Evolutionary conservation across 2,329 filamentous ascomycete species (phyloP), one percentile per base, ranked within the genome.

Genomic region (Fusarium sp.): DNA sequence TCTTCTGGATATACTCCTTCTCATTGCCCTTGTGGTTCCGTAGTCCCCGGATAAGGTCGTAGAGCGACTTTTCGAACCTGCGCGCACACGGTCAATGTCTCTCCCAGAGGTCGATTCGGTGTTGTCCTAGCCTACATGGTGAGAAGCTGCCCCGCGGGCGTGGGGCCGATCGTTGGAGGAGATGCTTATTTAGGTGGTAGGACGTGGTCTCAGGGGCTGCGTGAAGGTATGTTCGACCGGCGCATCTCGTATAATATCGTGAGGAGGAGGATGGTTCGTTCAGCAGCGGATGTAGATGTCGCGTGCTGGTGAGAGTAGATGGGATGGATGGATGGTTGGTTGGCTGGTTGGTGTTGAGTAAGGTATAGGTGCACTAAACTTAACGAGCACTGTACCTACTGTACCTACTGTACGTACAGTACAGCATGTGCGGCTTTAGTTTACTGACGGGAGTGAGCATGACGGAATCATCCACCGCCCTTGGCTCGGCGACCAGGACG

Each of bases 21-120:
- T 99, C 96, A 79, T 92, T 93, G 77, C 95, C 95, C 83, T 97
- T 98, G 85, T 98, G 95, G 81, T 95, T 96, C 75, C 96, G 92
- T 80, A 99, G 86, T 78, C 96, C 96, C 83, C 95, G 90, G 78
- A 99, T 99, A 86, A 99, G 95, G 90, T 98, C 95, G 84, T 98
- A 97, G 25, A 99, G 90, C 45, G 96, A 98, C 84, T 99, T 99
- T 83, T 99, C 96, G 85, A 99, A 99, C 96, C 95, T 98, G 64
- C 69, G 63, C 66, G 45, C 45, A 45, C 27, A 67, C n/a, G 38
- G 74, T 78, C 68, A 78, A 74, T 72, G 46, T 49, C 49, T 41
- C 44, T 54, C 45, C 44, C 27, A 33, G 18, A 29, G 19, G 42
- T 39, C 25, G n/a, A 46, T 41, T 44, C 25, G 18, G 33, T 33